Conservation (phyloP, 805 yeast genomes). For the Nadsonia fulvescens region DNA sequence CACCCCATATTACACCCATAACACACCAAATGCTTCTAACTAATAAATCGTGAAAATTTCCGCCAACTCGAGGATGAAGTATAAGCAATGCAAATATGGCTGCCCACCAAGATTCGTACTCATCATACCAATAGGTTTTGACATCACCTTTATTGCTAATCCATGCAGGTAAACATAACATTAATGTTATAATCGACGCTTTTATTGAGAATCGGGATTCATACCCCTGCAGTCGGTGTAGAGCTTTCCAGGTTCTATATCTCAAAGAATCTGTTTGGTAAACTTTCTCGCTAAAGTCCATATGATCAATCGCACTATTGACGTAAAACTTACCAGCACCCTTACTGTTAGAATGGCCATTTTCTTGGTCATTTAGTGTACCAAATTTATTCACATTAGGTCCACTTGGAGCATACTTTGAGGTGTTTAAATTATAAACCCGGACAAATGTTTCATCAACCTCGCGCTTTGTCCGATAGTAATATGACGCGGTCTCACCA, state of each 20-base stretch:
- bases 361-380: conserved; percentile 1
- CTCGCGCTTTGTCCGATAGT: conserved; percentile 25
- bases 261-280: conserved; percentile 11
- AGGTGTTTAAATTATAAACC: conserved; percentile 27
- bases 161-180: conserved; percentile 29
- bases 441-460: conserved; percentile 29
- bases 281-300: conserved; percentile 5
- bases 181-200: conserved; percentile 20
- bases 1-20: conserved; percentile 30
- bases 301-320: conserved; percentile 10
- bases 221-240: conserved; percentile 18
- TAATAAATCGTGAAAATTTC: conserved; percentile 13
- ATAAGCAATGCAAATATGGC: conserved; percentile 22
- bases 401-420: no score
- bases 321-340: conserved; percentile 18
- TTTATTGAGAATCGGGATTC: conserved; percentile 29
- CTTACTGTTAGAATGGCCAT: neutral
- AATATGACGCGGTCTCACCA: conserved; percentile 25
- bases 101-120: conserved; percentile 27
- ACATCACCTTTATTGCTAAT: conserved; percentile 15
- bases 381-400: no score
- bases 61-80: conserved; percentile 23
- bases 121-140: conserved; percentile 23
- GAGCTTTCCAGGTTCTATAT: conserved; percentile 23
- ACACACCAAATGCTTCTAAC: conserved; percentile 22